These are phyloP conservation scores for Yamadazyma insecticola DNA, from an alignment of 805 yeast species.

Conservation along the genomic window DNA sequence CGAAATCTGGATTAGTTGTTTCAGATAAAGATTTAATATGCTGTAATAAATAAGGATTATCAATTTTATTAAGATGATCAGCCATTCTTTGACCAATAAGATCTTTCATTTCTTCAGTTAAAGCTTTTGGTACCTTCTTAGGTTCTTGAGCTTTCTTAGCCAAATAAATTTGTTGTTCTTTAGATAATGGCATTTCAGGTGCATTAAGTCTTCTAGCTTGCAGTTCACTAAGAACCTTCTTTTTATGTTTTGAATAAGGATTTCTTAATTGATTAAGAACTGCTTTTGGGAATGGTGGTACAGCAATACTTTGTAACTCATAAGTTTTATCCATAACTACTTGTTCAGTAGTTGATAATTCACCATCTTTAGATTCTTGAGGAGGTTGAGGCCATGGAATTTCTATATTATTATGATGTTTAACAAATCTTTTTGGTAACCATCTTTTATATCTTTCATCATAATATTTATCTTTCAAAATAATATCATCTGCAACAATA, in stretches of 20 bases:
- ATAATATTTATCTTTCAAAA: slow-evolving; percentile 63
- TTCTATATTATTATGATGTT: slow-evolving; percentile 60
- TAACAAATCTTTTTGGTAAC: slow-evolving; percentile 75
- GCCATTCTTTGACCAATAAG: slow-evolving; percentile 49
- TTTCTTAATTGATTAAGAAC: slow-evolving; percentile 70
- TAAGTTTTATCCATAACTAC: slow-evolving; percentile 68
- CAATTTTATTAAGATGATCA: slow-evolving; percentile 30
- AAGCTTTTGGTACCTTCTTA: slow-evolving; percentile 34
- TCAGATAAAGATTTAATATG: slow-evolving; percentile 38
- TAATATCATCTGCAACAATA: slow-evolving; percentile 74
- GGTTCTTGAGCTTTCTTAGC: slow-evolving; percentile 44
- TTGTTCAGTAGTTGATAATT: slow-evolving; percentile 51
- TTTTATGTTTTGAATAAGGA: slow-evolving; percentile 66
- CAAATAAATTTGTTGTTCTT: slow-evolving; percentile 55
- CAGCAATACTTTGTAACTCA: slow-evolving; percentile 62
- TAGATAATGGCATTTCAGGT: slow-evolving; percentile 75
- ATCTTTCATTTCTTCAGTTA: slow-evolving; percentile 52
- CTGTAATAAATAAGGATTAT: slow-evolving; percentile 28
- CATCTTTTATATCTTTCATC: slow-evolving; percentile 68
- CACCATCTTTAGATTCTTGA: slow-evolving; percentile 48
- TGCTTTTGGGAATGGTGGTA: slow-evolving; percentile 63
- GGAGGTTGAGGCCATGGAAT: slow-evolving; percentile 89
- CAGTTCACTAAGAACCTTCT: slow-evolving; percentile 46
- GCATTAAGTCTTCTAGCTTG: slow-evolving; percentile 61
- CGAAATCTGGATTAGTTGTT: slow-evolving; percentile 24